Conservation (phyloP, 306 rosid genomes). For the Arachis hypogaea region DNA sequence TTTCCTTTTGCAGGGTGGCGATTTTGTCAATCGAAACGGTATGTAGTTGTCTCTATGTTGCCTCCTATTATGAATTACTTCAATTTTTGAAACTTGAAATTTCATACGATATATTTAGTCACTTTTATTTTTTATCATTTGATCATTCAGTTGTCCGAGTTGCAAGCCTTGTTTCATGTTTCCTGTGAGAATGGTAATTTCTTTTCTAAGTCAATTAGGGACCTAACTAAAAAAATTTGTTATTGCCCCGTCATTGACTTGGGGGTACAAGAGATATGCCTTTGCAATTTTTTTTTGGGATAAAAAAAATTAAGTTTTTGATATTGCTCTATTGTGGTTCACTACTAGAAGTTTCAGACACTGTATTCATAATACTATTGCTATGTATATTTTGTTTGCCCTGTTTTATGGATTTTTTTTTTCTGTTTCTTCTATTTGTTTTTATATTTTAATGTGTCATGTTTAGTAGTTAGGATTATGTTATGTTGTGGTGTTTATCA, state of each 20-base stretch:
- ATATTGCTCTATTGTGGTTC: background rate
- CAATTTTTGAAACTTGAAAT: conserved; percentile 40
- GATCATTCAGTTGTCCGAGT: conserved; percentile 50
- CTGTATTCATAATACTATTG: conserved; percentile 9
- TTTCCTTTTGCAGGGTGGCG: conserved; percentile 77
- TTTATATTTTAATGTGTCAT: background rate
- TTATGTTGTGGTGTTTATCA: conserved; percentile 10
- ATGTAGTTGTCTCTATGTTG: conserved; percentile 34
- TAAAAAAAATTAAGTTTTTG: background rate
- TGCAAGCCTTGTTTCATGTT: conserved; percentile 52
- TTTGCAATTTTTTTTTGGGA: background rate
- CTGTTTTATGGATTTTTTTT: background rate
- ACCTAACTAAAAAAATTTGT: background rate
- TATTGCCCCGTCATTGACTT: background rate
- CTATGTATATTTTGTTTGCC: background rate
- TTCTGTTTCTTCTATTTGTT: conserved; percentile 11
- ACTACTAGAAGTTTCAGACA: background rate
- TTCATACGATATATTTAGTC: conserved; percentile 39
- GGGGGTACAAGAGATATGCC: background rate
- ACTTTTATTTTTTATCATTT: conserved; percentile 47
- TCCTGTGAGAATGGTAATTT: conserved; percentile 49
- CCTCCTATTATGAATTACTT: conserved; percentile 13
- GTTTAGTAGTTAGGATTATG: conserved; percentile 20
- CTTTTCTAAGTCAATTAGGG: conserved; percentile 46
- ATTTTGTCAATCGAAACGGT: conserved; percentile 88